Evolutionary conservation across 148 eudicot species (phyloP), one percentile per base, ranked within the genome.

Genomic region (Fagopyrum tataricum): DNA sequence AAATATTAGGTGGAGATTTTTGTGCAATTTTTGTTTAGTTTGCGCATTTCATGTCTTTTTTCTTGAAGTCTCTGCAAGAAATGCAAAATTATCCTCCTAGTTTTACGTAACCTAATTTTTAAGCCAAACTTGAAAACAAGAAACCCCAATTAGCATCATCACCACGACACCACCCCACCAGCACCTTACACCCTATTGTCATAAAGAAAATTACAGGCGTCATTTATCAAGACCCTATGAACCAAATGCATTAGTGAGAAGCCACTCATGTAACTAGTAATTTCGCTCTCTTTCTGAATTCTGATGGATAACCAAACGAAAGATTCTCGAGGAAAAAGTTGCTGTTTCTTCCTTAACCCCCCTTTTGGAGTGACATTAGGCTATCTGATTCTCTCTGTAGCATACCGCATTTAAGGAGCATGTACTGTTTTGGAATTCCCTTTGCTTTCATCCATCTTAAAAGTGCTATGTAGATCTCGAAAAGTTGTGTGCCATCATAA

Each of bases 351-450:
- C 21, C 58, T 53, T 18, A 31, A 31, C 37, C 37, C 21, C 15
- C 53, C 10, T 53, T 6, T 6, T 53, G 58, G 58, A 53, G 21
- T 9, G 23, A n/a, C 20, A 12, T 53, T 6, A 21, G 5, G 58
- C 20, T 48, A 14, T 17, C 53, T 46, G 14, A 14, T 46, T 11
- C 49, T 46, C 11, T 46, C 49, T 14, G 13, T 13, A 46, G 49
- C 49, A 46, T 48, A 14, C 53, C 53, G 15, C 53, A 48, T 48
- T 48, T 12, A 48, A 17, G 53, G 13, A 17, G 53, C 15, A 17
- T 48, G 53, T 48, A n/a, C 23, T 58, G 64, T n/a, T 58, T 58
- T 21, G 64, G 13, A 20, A 58, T 58, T 58, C 23, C 64, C 64
- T 58, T 6, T 58, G 14, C 64, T 23, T 23, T 58, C 64, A 24